These are phyloP conservation scores for Colletotrichum camelliae DNA, from an alignment of 2,329 filamentous ascomycete genomes.

Conservation along the genomic window DNA sequence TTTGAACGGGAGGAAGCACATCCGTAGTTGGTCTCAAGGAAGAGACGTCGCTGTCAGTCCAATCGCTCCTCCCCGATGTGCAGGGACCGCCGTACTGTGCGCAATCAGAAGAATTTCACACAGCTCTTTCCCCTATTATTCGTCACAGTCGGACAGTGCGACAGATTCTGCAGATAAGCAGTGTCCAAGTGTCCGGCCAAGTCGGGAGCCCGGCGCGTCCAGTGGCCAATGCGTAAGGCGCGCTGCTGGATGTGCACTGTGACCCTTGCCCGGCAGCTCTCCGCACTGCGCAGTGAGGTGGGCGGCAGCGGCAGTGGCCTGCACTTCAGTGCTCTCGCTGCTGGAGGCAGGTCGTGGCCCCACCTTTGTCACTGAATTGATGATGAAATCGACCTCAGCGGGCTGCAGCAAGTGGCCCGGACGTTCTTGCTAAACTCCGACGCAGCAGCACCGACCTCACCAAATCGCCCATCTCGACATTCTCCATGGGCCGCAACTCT, in stretches of 20 bases:
- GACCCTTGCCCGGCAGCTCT: not conserved
- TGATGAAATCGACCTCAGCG: constrained; percentile 11
- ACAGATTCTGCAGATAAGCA: not conserved
- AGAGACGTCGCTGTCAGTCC: not conserved
- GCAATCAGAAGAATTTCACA: fast-evolving
- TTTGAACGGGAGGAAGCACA: not conserved
- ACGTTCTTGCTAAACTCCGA: constrained; percentile 19
- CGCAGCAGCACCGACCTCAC: not conserved
- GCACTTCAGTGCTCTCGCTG: not conserved
- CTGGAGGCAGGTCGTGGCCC: not conserved
- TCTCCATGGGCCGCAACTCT: constrained; percentile 2
- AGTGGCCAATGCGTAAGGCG: not conserved
- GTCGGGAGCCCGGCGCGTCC: not conserved
- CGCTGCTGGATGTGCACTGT: not conserved
- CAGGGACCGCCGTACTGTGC: not conserved
- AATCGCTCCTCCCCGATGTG: not conserved
- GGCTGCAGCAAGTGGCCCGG: not conserved
- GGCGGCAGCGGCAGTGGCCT: not conserved
- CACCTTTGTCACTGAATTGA: not conserved
- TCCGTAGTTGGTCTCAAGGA: not conserved
- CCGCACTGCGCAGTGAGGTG: not conserved
- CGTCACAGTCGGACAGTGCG: not conserved
- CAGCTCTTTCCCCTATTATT: fast-evolving
- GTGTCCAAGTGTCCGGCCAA: not conserved
- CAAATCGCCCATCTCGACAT: not conserved